Percentiles rank a stretch among this genome's conserved stretches.
Conservation (phyloP, 768 basidiomycete genomes). For the Phylloporus sp. region DNA sequence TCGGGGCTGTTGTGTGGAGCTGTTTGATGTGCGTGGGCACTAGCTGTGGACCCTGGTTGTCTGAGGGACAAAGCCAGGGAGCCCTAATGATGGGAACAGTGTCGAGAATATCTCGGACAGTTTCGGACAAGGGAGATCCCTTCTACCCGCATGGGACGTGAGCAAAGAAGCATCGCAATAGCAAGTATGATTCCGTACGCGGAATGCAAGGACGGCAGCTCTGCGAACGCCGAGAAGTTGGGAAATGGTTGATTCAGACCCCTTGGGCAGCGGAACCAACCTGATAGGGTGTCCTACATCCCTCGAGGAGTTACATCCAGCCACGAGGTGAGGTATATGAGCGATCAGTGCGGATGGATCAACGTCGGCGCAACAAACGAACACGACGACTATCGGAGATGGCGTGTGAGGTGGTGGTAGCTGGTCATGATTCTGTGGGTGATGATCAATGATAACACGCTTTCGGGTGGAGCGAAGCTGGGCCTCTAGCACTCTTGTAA, state of each 20-base stretch:
- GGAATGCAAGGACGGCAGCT: constrained; percentile 61
- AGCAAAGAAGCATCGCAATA: constrained; percentile 1
- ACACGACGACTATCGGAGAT: constrained; percentile 39
- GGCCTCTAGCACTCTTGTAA: constrained; percentile 68
- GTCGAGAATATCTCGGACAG: constrained; percentile 40
- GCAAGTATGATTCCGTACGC: constrained; percentile 44
- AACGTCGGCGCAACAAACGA: constrained; percentile 73
- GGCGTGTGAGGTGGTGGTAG: neutral
- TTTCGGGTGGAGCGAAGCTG: constrained; percentile 39
- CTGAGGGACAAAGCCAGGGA: constrained; percentile 52
- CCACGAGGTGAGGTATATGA: constrained; percentile 75
- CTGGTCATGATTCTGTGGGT: neutral
- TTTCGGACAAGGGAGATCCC: constrained; percentile 36
- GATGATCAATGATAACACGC: constrained; percentile 3
- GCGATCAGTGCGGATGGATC: constrained; percentile 68
- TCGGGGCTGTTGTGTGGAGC: constrained; percentile 70
- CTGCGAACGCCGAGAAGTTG: constrained; percentile 62
- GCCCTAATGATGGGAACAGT: constrained; percentile 56
- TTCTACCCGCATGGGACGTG: constrained; percentile 28
- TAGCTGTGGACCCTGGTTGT: constrained; percentile 27
- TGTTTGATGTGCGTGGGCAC: constrained; percentile 82
- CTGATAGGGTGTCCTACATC: constrained; percentile 38
- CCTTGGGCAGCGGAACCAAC: constrained; percentile 62
- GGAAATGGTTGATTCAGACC: constrained; percentile 60
- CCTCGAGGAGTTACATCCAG: constrained; percentile 59